Conservation (phyloP, 2,329 filamentous ascomycete genomes). For the Colletotrichum cordylinicola region DNA sequence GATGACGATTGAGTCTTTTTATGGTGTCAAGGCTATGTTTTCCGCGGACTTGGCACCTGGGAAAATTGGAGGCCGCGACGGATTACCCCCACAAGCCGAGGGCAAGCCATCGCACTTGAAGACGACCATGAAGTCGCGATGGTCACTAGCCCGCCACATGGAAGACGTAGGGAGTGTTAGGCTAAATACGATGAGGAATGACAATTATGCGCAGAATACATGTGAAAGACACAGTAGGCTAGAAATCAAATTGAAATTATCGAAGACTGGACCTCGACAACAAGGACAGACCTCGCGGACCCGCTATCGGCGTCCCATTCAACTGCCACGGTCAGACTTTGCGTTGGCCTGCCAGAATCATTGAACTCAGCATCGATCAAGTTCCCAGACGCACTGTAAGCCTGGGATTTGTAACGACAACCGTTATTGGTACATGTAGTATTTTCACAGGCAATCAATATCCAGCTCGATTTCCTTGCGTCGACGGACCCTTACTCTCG, state of each 20-base stretch:
- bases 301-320: background rate
- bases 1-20: background rate
- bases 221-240: no score
- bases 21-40: background rate
- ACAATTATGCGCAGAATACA: no score
- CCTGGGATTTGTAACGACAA: background rate
- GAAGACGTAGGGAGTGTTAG: background rate
- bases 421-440: background rate
- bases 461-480: background rate
- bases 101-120: background rate
- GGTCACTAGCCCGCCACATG: fast-evolving
- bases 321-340: background rate
- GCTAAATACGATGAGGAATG: no score
- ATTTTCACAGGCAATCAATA: background rate
- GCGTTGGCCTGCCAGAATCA: background rate
- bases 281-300: background rate
- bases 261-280: no score
- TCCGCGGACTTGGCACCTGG: background rate
- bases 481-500: background rate
- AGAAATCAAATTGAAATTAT: no score
- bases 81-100: background rate
- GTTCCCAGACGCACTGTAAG: background rate
- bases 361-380: background rate
- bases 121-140: fast-evolving
- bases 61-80: background rate